Base-by-base conservation (phyloP, 129 eudicot species). In the Flaveria robusta region DNA sequence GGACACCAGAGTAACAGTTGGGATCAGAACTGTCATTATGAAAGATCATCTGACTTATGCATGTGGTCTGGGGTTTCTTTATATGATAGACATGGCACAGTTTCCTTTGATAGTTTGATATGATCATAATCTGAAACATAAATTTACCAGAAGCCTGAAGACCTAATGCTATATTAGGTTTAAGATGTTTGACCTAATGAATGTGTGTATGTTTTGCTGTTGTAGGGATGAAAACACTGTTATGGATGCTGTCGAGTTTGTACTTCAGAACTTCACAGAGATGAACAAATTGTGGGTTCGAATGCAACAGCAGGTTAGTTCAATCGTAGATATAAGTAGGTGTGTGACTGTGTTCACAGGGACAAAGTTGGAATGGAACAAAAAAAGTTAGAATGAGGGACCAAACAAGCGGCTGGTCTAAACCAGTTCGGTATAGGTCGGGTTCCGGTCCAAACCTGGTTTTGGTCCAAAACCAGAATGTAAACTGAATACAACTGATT, bases 281-380 rank as follows among this genome's bases (percentile, higher is more conserved):
- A 92, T 92, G 98, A 92, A 92, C 88, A 92, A 92, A 78, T 88
- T 92, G 63, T 92, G 98, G 98, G 98, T 92, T 76, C 85, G 98
- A 75, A 92, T 92, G 98, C 98, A 88, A 68, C 91, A 92, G 77
- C 98, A 92, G 96, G 97, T 91, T 81, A 77, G 95, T 83, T 76
- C 68, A 65, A 67, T 66, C 50, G 43, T 73, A n/a, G 49, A n/a
- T 74, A 59, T 52, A 67, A 52, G 39, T 24, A 24, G 56, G 7
- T 34, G 39, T 5, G 39, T 7, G 39, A 34, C 9, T 6, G 16
- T 66, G 47, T 39, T 66, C 5, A 9, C n/a, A 9, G 15, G 12
- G 26, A 39, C 9, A 18, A 66, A 37, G 10, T 26, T 39, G 15
- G 71, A 66, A 13, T 14, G 27, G 50, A 66, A 31, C 20, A 8